These are phyloP conservation scores for Solanum sitiens DNA, from an alignment of 257 asterid genomes.

Conservation along the genomic window DNA sequence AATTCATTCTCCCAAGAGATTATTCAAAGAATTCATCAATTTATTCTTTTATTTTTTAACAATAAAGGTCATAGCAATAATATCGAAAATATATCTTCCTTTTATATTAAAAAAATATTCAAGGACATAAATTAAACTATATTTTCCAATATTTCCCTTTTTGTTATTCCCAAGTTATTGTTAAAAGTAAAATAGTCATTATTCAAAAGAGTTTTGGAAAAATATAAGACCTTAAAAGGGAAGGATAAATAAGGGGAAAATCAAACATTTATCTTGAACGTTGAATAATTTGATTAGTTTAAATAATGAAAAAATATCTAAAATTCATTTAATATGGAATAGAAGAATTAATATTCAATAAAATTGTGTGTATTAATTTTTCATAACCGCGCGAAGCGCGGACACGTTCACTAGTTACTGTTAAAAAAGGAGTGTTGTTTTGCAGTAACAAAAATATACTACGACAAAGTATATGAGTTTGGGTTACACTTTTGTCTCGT, in stretches of 20 bases:
- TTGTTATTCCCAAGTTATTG: neutral
- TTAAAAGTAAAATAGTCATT: neutral
- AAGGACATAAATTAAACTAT: neutral
- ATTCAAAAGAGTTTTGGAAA: neutral
- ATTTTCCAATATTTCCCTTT: neutral
- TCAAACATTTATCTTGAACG: too few relatives aligned
- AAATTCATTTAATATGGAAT: neutral
- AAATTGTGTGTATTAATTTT: too few relatives aligned
- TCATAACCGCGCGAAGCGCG: neutral
- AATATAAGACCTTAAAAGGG: neutral
- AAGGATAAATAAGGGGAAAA: neutral
- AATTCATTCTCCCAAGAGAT: neutral
- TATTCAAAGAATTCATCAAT: neutral
- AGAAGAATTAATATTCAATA: neutral
- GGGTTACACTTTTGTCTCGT: neutral
- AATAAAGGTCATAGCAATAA: neutral
- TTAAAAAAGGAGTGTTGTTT: neutral
- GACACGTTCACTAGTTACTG: neutral
- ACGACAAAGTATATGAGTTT: neutral
- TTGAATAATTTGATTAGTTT: neutral
- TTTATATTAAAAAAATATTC: neutral
- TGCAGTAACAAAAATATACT: neutral
- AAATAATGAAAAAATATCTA: too few relatives aligned
- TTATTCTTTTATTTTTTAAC: neutral
- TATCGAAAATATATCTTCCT: neutral